phyloP scores from a whole-genome alignment of 768 basidiomycete genomes.

The Boletellus ananiceps region DNA sequence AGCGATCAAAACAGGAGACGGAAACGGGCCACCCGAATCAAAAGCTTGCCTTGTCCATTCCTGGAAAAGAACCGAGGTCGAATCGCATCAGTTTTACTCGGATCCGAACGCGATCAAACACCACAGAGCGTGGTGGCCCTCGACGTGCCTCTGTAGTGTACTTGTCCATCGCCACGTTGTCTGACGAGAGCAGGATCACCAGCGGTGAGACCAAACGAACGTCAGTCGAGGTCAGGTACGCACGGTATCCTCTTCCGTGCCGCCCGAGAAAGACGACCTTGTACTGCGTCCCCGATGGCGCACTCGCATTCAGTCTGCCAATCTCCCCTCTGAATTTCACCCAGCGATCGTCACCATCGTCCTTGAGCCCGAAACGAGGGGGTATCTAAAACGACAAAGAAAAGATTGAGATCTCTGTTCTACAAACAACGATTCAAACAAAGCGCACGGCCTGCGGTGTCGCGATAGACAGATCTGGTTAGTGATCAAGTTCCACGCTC shows the following conservation, averaged over 20 bases:
- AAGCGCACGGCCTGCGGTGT: conserved; percentile 13
- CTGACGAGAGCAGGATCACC: conserved; percentile 43
- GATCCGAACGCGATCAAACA: background rate
- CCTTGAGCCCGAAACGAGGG: conserved; percentile 54
- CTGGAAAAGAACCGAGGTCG: conserved; percentile 12
- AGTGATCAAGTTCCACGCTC: background rate
- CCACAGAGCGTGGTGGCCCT: background rate
- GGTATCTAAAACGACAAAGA: conserved; percentile 42
- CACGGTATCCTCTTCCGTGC: conserved; percentile 74
- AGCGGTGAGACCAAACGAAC: conserved; percentile 22
- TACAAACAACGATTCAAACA: background rate
- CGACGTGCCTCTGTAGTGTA: conserved; percentile 47
- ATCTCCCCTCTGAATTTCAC: conserved; percentile 38
- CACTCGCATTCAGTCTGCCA: conserved; percentile 39
- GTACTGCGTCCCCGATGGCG: conserved; percentile 39
- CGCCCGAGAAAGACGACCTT: conserved; percentile 64
- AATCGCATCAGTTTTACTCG: background rate
- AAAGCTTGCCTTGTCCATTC: conserved; percentile 57
- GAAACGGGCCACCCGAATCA: conserved; percentile 1
- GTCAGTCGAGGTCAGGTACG: conserved; percentile 21
- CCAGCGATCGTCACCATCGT: conserved; percentile 51
- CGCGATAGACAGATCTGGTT: background rate
- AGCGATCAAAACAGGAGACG: background rate
- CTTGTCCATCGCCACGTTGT: conserved; percentile 65
- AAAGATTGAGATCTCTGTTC: background rate